Base-by-base conservation (phyloP, 345 rosid species). In the Salix exigua region DNA sequence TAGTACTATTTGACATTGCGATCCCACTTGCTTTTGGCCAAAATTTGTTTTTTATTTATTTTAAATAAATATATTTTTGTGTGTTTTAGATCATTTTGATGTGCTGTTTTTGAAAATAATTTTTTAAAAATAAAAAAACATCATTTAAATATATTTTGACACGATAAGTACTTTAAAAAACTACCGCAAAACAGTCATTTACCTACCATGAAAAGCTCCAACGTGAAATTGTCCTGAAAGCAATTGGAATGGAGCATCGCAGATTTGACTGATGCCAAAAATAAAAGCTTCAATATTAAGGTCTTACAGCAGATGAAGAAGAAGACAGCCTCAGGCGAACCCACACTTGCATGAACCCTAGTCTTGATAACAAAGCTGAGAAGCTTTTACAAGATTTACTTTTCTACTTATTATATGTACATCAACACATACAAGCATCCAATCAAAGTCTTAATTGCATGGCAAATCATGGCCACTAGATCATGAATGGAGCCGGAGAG, bases 401-500 rank as follows among this genome's bases (percentile, higher is more conserved):
- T 73, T 16, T 33, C 51, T 73, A 38, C 19, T 48, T 53, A 40
- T 17, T n/a, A 14, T 50, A 50, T 74, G 31, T 33, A 50, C 71
- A 65, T 30, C 4, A 30, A 21, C 7, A 5, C 25, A 33, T 30
- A 13, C 17, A 16, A 4, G 0, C 2, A 68, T 6, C 66, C 33
- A 74, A 30, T 35, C 28, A 23, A 14, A 8, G 9, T 37, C 31
- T 19, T 70, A 2, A 13, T 13, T 40, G 70, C 63, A 12, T 42
- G 7, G 62, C 46, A 50, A 30, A 42, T 44, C 17, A 35, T 30
- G 28, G 19, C 31, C 33, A n/a, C 87, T 83, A 89, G 48, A 91
- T 80, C 88, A 89, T 83, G 77, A 89, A 91, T 18, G 94, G 91
- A 38, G 88, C 82, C 26, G 94, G 85, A 21, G 92, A 79, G 76